Conservation (phyloP, 73 alveolate genomes). For the Tetrahymena thermophila region DNA sequence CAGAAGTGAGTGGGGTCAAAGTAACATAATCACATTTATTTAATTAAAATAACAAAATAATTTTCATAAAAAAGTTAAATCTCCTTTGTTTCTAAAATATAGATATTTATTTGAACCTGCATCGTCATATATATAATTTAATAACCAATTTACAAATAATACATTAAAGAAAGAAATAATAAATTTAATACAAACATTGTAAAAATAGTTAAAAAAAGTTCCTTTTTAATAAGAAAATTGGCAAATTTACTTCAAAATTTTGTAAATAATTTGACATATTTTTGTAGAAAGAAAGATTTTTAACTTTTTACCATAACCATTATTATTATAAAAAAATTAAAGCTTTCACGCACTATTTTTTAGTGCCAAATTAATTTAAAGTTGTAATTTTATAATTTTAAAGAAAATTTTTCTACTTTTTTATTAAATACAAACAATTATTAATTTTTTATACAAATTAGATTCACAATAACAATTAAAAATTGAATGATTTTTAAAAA, state of each 20-base stretch:
- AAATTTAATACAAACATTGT: not conserved
- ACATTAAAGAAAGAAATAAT: too few species aligned
- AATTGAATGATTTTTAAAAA: not conserved
- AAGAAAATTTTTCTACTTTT: not conserved
- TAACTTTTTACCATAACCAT: not conserved
- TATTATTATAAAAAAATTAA: too few species aligned
- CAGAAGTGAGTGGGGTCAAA: not conserved
- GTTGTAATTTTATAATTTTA: not conserved
- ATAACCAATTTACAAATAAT: not conserved
- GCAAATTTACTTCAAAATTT: not conserved
- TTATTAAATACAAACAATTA: not conserved
- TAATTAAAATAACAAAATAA: too few species aligned
- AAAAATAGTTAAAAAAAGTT: not conserved
- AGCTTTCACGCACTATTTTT: not conserved
- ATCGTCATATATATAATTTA: not conserved
- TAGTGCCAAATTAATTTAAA: too few species aligned
- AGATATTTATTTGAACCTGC: not conserved
- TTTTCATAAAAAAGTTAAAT: too few species aligned
- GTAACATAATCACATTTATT: not conserved
- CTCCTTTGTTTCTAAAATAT: not conserved
- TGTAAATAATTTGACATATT: not conserved
- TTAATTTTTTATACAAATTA: not conserved
- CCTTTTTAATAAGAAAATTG: not conserved
- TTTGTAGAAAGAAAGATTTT: too few species aligned
- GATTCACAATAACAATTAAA: not conserved